Base-by-base conservation (phyloP, 2,329 filamentous ascomycete species). In the Botrytis porri region DNA sequence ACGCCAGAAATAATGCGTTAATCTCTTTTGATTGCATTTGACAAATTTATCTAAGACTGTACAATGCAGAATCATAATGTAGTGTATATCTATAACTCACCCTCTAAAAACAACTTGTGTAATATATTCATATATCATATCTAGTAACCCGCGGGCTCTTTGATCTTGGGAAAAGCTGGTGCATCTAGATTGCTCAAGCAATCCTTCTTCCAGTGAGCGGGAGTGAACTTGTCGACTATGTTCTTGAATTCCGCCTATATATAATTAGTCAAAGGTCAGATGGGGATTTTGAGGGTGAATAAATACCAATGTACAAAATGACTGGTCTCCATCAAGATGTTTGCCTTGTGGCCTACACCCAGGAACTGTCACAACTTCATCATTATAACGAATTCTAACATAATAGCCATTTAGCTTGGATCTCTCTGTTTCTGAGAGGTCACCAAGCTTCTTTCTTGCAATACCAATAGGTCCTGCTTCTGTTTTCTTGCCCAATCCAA, bases 321-420 rank as follows among this genome's bases (percentile, higher is more conserved):
- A 93, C 77, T 94, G 91, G 77, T 98, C 93, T 0, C 94, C 94
- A 1, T 93, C 88, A 4, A 97, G 86, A 82, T 99, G 96, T 74
- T 95, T 97, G 10, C 94, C 93, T 0, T 86, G 82, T 16, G 86
- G 83, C 76, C 87, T 89, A 82, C 96, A 99, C 4, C 93, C 95
- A 0, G 95, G 95, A 29, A 99, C 86, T 22, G 87, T 89, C 80
- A 98, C 89, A 5, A 94, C 88, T 70, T 87, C 86, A 81, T 98
- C 96, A 78, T 99, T 99, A 83, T 97, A 99, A 69, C 95, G 88
- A 73, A 99, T 82, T 29, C 96, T 90, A 22, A 99, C 95, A 82
- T 92, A 99, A 84, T 97, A 94, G 2, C 89, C 91, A 39, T 92
- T 85, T 18, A 97, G 82, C 71, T 85, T 86, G 25, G 85, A 82